These are phyloP conservation scores for Calamus simplicifolius DNA, from an alignment of 176 grass and related monocot species.

Conservation along the genomic window DNA sequence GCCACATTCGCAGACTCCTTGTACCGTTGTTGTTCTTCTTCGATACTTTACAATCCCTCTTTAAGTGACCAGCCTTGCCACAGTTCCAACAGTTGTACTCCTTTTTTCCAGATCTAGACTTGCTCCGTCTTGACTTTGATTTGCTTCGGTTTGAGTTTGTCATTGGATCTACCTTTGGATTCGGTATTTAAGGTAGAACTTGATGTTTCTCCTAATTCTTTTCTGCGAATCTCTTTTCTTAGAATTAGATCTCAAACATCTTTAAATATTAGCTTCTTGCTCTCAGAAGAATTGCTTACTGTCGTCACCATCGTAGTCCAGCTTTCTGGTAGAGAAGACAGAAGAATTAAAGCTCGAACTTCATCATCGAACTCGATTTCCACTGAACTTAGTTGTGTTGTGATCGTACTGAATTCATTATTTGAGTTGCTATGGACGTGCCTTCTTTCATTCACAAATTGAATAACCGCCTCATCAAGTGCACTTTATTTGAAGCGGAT, in stretches of 20 bases:
- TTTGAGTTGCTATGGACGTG: background rate
- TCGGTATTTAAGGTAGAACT: background rate
- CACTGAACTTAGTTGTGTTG: background rate
- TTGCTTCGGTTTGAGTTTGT: too few relatives aligned
- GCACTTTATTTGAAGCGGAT: background rate
- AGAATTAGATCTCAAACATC: background rate
- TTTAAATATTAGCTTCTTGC: background rate
- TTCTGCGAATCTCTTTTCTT: background rate
- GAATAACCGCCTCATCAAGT: background rate
- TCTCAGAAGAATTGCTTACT: background rate
- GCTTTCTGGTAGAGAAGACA: background rate
- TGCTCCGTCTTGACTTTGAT: too few relatives aligned
- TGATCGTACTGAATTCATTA: background rate
- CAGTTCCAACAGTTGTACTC: too few relatives aligned
- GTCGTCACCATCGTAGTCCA: background rate
- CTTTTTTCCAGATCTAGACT: too few relatives aligned
- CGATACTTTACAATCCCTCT: too few relatives aligned
- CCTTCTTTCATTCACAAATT: background rate
- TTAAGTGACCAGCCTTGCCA: too few relatives aligned
- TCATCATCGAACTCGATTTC: background rate
- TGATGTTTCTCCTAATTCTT: background rate
- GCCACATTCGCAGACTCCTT: too few relatives aligned
- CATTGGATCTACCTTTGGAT: background rate
- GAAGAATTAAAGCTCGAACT: background rate
- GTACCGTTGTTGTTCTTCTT: too few relatives aligned